These are phyloP conservation scores for Phytophthora vignae DNA, from an alignment of 352 stramenopile species.

Conservation along the genomic window DNA sequence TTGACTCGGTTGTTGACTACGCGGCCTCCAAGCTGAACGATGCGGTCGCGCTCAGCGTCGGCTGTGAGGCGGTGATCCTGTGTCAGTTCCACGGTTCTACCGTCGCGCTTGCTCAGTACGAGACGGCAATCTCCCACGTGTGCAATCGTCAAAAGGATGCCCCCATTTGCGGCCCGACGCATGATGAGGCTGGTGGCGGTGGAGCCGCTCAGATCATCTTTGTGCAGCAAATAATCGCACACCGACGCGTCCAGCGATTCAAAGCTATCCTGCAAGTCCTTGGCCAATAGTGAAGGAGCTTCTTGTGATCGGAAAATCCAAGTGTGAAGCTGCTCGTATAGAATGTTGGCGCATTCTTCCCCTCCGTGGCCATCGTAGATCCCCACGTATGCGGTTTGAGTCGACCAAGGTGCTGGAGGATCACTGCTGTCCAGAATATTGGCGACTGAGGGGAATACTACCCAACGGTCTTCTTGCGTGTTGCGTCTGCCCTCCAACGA, in stretches of 20 bases:
- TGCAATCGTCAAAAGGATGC: constrained; percentile 49
- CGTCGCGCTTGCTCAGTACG: constrained; percentile 58
- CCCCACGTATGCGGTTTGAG: constrained; percentile 60
- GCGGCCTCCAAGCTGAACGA: constrained; percentile 62
- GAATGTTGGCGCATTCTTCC: constrained; percentile 72
- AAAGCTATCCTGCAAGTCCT: constrained; percentile 58
- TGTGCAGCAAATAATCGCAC: constrained; percentile 76
- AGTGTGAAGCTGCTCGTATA: constrained; percentile 79
- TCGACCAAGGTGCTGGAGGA: constrained; percentile 8
- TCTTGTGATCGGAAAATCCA: constrained; percentile 62
- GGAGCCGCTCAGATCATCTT: constrained; percentile 79
- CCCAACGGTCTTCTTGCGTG: constrained; percentile 80
- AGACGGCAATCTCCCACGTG: constrained; percentile 85
- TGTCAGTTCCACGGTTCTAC: constrained; percentile 57
- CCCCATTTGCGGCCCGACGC: constrained; percentile 19
- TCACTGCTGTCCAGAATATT: constrained; percentile 20
- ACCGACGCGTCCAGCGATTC: constrained; percentile 70
- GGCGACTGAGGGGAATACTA: constrained; percentile 56
- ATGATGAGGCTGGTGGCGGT: constrained; percentile 75
- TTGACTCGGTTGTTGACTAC: constrained; percentile 89
- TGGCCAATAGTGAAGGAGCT: constrained; percentile 24
- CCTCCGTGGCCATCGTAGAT: constrained; percentile 89
- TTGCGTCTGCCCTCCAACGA: constrained; percentile 75
- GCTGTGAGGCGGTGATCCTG: constrained; percentile 74
- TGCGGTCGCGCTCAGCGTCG: constrained; percentile 52